Evolutionary conservation across 768 basidiomycete genomes (phyloP).

Genomic region (Leccinum fibrillosum): DNA sequence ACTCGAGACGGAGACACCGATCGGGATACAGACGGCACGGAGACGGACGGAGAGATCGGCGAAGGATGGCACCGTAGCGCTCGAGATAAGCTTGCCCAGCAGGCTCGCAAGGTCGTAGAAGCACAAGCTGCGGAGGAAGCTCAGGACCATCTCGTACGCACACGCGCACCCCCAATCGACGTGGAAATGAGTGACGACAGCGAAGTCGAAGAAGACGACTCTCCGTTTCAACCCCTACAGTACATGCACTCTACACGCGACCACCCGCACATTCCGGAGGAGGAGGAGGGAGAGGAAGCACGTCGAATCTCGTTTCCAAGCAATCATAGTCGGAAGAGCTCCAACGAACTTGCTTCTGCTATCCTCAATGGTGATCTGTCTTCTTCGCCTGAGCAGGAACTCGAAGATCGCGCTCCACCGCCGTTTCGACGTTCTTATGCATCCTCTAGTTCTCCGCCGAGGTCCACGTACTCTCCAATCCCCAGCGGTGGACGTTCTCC

Average conservation of each 20-base stretch:
- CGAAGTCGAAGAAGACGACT: slow-evolving; percentile 59
- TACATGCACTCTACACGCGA: slow-evolving; percentile 39
- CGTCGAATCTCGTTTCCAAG: slow-evolving; percentile 23
- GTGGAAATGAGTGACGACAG: slow-evolving; percentile 81
- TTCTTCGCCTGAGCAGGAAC: slow-evolving; percentile 10
- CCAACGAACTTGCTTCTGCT: slow-evolving; percentile 33
- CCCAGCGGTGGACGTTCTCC: slow-evolving; percentile 19
- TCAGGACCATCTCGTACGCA: slow-evolving; percentile 42
- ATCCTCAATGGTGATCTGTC: slow-evolving; percentile 21
- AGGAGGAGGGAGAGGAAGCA: slow-evolving; percentile 58
- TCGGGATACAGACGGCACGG: slow-evolving; percentile 46
- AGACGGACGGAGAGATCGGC: slow-evolving; percentile 48
- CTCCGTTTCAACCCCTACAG: slow-evolving; percentile 34
- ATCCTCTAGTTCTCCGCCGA: slow-evolving; percentile 13
- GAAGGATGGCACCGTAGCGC: slow-evolving; percentile 67
- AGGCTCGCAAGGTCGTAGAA: slow-evolving; percentile 61
- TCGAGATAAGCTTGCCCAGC: slow-evolving; percentile 64
- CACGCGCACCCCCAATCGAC: slow-evolving; percentile 60
- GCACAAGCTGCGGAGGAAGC: slow-evolving; percentile 38
- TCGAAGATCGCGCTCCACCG: slow-evolving; percentile 11
- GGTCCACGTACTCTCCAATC: slow-evolving; percentile 20
- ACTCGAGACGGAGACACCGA: slow-evolving; percentile 53
- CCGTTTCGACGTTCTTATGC: slow-evolving; percentile 16
- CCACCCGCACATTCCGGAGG: slow-evolving; percentile 67
- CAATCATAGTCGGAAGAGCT: slow-evolving; percentile 19